These are phyloP conservation scores for Neoconidiobolus thromboides DNA, from an alignment of 371 early-diverging fungal species.

Conservation along the genomic window DNA sequence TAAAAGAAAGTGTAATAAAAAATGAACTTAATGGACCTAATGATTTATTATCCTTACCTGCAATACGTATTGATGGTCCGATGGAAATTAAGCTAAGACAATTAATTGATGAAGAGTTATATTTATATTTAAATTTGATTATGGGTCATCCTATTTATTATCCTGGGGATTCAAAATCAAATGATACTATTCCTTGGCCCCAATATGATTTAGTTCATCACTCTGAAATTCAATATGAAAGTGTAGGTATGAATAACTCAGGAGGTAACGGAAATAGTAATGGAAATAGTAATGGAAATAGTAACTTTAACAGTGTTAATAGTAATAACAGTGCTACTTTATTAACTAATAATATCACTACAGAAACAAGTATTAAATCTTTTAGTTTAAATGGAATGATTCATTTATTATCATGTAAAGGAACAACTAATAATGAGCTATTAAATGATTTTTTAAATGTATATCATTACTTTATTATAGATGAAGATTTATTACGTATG, in stretches of 20 bases:
- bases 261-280: too few species aligned
- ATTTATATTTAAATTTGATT: neutral
- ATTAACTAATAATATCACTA: neutral
- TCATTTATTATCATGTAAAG: slow-evolving; percentile 5
- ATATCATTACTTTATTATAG: slow-evolving; percentile 32
- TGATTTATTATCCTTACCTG: neutral
- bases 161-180: neutral
- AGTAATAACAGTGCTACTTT: too few species aligned
- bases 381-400: slow-evolving; percentile 7
- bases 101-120: neutral
- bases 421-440: slow-evolving; percentile 19
- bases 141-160: neutral
- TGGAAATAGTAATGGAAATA: too few species aligned
- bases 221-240: too few species aligned
- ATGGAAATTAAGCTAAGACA: neutral
- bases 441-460: slow-evolving; percentile 28
- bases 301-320: too few species aligned
- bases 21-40: too few species aligned
- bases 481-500: slow-evolving; percentile 31
- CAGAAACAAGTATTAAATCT: neutral
- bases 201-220: neutral
- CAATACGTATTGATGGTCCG: neutral
- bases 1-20: too few species aligned
- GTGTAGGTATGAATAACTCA: too few species aligned
- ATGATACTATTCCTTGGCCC: neutral